Base-by-base conservation (phyloP, 805 yeast genomes). In the Zygoascus ofunaensis region DNA sequence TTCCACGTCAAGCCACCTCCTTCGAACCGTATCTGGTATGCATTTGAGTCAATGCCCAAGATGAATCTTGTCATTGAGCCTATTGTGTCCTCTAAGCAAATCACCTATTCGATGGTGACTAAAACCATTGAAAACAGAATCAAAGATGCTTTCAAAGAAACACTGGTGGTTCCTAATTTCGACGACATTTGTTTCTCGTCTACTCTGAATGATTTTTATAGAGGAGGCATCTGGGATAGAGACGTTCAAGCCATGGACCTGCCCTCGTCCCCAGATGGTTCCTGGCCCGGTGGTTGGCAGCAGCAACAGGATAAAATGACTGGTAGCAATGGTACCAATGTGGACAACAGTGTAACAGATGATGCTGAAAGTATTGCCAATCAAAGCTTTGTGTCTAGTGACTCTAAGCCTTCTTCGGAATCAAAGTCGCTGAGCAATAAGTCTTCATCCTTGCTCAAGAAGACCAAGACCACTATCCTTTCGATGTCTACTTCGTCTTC, bases 161-260 rank as follows among this genome's bases (percentile, higher is more conserved):
- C 92, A 5, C 63, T 92, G 39, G 97, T 92, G 0, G 61, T 76
- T 26, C 98, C 98, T 2, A 79, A 71, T 55, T 82, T 87, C 87
- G 97, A 90, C 61, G 97, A 90, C 59, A 61, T 87, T 34, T 76
- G 79, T 0, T 82, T 85, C 57, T 82, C 71, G 56, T 68, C 76
- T 44, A 79, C 96, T 0, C 61, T 64, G 2, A 71, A 64, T 34
- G 94, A 86, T 50, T 62, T 86, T 12, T 92, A 79, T 60, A 74
- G 96, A 50, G 98, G 96, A 41, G 98, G 98, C 15, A 77, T 90
- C 20, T 90, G 97, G 97, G 87, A 82, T 50, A 68, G 69, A 19
- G 45, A 62, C 0, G 55, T 38, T 1, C 56, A 68, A 12, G 30
- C 7, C 7, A 26, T 26, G 30, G 34, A 35, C 4, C 34, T 47